Conservation (phyloP, 2,329 filamentous ascomycete species). For the Botryotinia narcissicola region DNA sequence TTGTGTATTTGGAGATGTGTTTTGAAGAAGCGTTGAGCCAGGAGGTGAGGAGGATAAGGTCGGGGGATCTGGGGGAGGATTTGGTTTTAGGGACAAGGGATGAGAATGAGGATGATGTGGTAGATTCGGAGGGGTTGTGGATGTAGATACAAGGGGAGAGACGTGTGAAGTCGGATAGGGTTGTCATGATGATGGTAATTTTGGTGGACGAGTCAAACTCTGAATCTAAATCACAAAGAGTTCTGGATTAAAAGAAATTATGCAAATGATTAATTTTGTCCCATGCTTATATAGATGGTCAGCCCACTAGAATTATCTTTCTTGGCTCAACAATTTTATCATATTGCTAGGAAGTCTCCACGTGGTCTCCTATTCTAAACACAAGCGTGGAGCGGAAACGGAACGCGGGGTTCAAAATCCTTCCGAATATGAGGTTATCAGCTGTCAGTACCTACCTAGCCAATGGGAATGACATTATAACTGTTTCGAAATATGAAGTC, state of each 20-base stretch:
- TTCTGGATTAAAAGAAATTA: not conserved
- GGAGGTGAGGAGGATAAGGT: conserved; percentile 47
- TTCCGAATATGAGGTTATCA: not conserved
- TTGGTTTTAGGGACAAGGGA: not conserved
- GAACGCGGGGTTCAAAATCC: not conserved
- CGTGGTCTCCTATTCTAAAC: not conserved
- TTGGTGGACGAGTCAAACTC: not conserved
- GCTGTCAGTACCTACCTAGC: not conserved
- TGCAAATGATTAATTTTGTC: rapidly evolving
- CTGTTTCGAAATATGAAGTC: not conserved
- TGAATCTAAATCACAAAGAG: not conserved
- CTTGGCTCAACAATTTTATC: not conserved
- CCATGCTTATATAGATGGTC: not conserved
- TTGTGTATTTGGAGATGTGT: conserved; percentile 48
- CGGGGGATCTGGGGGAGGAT: conserved; percentile 27
- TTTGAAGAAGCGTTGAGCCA: conserved; percentile 49
- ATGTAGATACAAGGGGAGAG: conserved; percentile 29
- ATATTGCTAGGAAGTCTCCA: not conserved
- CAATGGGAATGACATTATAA: not conserved
- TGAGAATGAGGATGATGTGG: conserved; percentile 31
- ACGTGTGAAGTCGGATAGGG: not conserved
- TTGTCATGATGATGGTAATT: not conserved
- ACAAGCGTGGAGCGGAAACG: not conserved
- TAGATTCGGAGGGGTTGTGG: conserved; percentile 41
- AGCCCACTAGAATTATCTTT: not conserved